Conservation (phyloP, 2,329 filamentous ascomycete genomes). For the Dryadomyces sulphureus region DNA sequence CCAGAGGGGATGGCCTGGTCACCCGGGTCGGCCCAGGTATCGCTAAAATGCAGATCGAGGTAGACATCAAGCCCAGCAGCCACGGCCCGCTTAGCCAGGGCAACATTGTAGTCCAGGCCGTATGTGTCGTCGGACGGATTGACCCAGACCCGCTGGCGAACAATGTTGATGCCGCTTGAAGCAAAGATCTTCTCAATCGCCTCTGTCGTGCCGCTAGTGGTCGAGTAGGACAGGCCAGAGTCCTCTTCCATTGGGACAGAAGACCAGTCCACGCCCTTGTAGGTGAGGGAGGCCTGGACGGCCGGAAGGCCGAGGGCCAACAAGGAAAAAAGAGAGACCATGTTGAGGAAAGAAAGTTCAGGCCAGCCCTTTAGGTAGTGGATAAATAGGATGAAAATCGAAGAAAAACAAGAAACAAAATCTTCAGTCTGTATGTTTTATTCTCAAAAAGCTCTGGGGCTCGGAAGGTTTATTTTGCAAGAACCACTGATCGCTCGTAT, state of each 20-base stretch:
- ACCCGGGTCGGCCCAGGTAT: conserved; percentile 56
- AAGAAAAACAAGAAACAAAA: too few species aligned
- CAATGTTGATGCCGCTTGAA: conserved; percentile 49
- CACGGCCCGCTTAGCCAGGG: conserved; percentile 49
- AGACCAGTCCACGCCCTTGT: conserved; percentile 57
- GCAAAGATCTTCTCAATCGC: conserved; percentile 49
- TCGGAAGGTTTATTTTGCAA: too few species aligned
- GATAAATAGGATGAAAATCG: too few species aligned
- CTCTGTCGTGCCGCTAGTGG: conserved; percentile 30
- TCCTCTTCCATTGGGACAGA: conserved; percentile 49
- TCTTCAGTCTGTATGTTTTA: too few species aligned
- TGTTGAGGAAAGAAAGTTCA: not conserved
- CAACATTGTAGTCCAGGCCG: conserved; percentile 54
- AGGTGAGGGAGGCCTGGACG: conserved; percentile 29
- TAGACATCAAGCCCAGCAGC: conserved; percentile 45
- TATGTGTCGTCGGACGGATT: conserved; percentile 42
- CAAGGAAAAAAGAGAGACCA: not conserved
- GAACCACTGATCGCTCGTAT: too few species aligned
- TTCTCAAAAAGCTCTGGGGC: too few species aligned
- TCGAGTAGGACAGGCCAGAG: conserved; percentile 46
- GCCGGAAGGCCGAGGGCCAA: not conserved
- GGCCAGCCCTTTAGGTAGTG: too few species aligned
- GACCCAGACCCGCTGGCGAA: conserved; percentile 60
- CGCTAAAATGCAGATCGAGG: conserved; percentile 51
- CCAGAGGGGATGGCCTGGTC: conserved; percentile 47